Conservation (phyloP, 2,329 filamentous ascomycete species). For the Didymella arachidicola region DNA sequence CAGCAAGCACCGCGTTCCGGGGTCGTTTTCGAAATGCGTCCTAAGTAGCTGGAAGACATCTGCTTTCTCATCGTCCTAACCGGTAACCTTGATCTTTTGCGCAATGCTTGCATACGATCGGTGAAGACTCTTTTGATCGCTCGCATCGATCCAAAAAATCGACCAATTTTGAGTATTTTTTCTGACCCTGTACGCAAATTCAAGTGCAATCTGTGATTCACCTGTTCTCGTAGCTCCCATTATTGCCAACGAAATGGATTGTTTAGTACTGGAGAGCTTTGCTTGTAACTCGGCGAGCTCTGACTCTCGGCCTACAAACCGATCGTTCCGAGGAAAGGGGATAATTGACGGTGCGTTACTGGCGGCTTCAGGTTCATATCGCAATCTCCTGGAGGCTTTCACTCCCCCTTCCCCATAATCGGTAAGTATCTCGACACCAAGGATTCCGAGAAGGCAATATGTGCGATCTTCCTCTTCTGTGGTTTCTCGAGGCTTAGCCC, state of each 20-base stretch:
- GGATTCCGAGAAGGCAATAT: constrained; percentile 28
- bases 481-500: constrained; percentile 24
- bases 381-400: neutral
- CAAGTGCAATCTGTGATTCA: neutral
- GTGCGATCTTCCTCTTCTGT: constrained; percentile 27
- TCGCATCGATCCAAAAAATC: neutral
- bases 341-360: neutral
- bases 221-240: neutral
- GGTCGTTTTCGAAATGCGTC: neutral
- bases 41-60: neutral
- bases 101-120: neutral
- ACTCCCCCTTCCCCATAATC: neutral
- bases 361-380: neutral
- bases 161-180: neutral
- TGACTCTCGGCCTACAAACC: neutral
- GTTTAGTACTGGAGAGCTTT: neutral
- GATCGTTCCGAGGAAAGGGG: neutral
- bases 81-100: neutral
- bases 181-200: neutral
- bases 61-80: neutral
- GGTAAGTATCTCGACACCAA: constrained; percentile 15
- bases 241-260: neutral
- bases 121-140: neutral
- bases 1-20: neutral
- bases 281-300: neutral